A percentile compares a stretch with the other conserved stretches of the same genome.
These are phyloP conservation scores for Apiospora saccharicola DNA, from an alignment of 2,329 filamentous ascomycete genomes.

Conservation along the genomic window DNA sequence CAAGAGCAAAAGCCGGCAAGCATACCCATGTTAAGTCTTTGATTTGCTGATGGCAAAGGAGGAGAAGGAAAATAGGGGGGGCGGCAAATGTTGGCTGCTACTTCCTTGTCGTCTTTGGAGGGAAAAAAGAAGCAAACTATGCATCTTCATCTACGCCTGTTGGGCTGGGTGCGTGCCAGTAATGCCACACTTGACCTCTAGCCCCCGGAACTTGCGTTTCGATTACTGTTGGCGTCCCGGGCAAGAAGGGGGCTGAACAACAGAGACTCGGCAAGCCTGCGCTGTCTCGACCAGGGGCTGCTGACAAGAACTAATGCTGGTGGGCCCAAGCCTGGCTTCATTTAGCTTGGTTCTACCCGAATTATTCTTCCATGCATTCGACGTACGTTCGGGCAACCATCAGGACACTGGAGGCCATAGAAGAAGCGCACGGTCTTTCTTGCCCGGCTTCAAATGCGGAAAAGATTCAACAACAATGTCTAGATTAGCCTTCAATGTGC, in stretches of 20 bases:
- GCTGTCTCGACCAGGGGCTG: neutral
- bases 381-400: neutral
- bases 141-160: neutral
- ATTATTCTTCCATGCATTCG: neutral
- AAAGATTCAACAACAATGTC: neutral
- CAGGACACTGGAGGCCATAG: neutral
- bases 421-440: neutral
- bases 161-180: neutral
- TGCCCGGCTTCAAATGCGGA: neutral
- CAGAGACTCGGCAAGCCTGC: neutral
- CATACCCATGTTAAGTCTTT: neutral
- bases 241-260: neutral
- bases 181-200: neutral
- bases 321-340: conserved; percentile 1
- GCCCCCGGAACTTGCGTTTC: neutral
- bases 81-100: neutral
- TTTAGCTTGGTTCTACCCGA: neutral
- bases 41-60: neutral
- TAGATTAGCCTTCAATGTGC: conserved; percentile 9
- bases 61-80: neutral
- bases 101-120: neutral
- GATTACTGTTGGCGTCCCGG: neutral
- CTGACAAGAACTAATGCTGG: neutral
- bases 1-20: neutral
- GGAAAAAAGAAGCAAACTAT: neutral